phyloP scores from a whole-genome alignment of 805 yeast genomes.

The Candida odintsovae region DNA sequence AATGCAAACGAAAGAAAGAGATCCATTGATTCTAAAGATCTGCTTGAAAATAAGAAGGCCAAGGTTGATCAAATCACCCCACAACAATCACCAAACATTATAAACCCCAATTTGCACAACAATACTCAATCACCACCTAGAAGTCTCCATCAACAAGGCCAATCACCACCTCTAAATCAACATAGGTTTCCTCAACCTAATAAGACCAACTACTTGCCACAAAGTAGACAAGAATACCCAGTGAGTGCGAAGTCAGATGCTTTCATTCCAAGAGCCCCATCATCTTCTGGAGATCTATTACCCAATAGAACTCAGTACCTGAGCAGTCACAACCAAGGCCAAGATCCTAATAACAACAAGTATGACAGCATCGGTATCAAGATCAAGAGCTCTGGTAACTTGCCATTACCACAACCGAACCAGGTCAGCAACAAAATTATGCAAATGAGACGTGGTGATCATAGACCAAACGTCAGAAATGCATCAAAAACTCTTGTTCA shows the following conservation, averaged over 20 bases:
- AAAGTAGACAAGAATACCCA: neutral
- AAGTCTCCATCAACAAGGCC: too few species aligned
- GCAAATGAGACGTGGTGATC: slow-evolving; percentile 2
- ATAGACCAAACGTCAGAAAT: slow-evolving; percentile 4
- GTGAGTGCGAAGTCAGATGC: neutral
- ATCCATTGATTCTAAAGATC: neutral
- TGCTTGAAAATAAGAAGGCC: neutral
- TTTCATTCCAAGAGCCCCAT: neutral
- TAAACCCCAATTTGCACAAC: neutral
- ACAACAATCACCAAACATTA: neutral
- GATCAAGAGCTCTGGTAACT: neutral
- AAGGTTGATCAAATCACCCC: neutral
- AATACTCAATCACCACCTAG: neutral
- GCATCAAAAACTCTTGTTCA: neutral
- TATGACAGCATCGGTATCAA: neutral
- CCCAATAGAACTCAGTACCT: neutral
- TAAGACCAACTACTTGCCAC: neutral
- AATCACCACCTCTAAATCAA: neutral
- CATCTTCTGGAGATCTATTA: neutral
- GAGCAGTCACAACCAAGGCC: neutral
- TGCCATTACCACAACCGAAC: neutral
- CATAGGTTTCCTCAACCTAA: neutral
- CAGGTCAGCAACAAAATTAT: neutral
- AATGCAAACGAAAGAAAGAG: neutral
- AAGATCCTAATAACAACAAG: neutral